A percentile compares a stretch with the other conserved stretches of the same genome.
These are phyloP conservation scores for Russula compacta DNA, from an alignment of 768 basidiomycete species.

Conservation along the genomic window DNA sequence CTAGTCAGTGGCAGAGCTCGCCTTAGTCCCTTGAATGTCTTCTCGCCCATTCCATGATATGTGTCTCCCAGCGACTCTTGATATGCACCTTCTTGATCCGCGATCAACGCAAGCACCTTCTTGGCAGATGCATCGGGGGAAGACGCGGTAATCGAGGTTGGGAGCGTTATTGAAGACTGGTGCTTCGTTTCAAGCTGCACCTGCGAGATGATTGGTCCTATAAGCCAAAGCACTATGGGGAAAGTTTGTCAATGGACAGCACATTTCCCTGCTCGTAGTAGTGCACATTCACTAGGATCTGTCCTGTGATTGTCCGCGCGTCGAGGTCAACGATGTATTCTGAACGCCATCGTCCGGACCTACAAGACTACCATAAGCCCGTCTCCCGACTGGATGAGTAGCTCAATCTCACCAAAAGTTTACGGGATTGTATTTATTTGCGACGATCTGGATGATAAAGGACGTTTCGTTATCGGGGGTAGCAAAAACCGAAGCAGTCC, in stretches of 20 bases:
- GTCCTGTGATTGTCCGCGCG: slow-evolving; percentile 55
- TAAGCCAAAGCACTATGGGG: background rate
- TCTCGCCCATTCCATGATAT: slow-evolving; percentile 87
- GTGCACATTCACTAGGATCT: slow-evolving; percentile 78
- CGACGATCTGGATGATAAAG: slow-evolving; percentile 77
- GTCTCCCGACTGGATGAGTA: background rate
- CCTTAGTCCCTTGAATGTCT: slow-evolving; percentile 85
- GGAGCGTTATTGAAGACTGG: slow-evolving; percentile 53
- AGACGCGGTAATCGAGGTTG: slow-evolving; percentile 45
- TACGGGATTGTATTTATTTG: slow-evolving; percentile 88
- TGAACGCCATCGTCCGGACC: slow-evolving; percentile 95
- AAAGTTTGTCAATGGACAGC: slow-evolving; percentile 20
- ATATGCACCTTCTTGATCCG: slow-evolving; percentile 70
- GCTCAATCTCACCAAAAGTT: slow-evolving; percentile 73
- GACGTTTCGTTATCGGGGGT: slow-evolving; percentile 34
- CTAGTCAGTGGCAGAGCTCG: slow-evolving; percentile 87
- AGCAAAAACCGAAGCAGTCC: slow-evolving; percentile 66
- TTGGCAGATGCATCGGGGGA: slow-evolving; percentile 45
- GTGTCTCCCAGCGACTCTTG: slow-evolving; percentile 72
- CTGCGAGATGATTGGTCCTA: slow-evolving; percentile 31
- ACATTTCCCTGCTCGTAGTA: slow-evolving; percentile 98
- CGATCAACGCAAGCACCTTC: slow-evolving; percentile 74
- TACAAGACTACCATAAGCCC: slow-evolving; percentile 24
- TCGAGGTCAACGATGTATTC: slow-evolving; percentile 68
- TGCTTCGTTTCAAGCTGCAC: slow-evolving; percentile 85